Conservation (phyloP, 129 eudicot species). For the Smallanthus sonchifolius region DNA sequence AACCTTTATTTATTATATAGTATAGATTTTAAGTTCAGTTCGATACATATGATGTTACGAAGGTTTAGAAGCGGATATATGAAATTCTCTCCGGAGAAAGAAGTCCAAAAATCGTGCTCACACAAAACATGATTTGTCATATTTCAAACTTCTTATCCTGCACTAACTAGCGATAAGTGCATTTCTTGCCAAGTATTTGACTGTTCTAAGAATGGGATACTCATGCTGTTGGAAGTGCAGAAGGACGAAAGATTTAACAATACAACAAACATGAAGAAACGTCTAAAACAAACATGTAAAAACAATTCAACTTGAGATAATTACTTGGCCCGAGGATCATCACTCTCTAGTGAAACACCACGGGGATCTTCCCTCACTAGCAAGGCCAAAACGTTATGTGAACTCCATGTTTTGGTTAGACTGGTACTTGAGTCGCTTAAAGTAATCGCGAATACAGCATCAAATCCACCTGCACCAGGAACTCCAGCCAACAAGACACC, state of each 20-base stretch:
- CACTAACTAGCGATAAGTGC: not conserved
- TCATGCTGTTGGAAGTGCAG: not conserved
- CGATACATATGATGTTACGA: too few relatives aligned
- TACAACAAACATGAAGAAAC: constrained; percentile 12
- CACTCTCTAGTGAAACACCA: constrained; percentile 63
- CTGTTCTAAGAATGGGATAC: not conserved
- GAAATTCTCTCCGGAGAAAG: too few relatives aligned
- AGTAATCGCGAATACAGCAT: constrained; percentile 77
- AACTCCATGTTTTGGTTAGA: constrained; percentile 54
- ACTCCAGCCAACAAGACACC: constrained; percentile 91
- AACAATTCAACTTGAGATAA: constrained; percentile 29
- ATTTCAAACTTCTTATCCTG: not conserved
- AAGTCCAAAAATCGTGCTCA: not conserved
- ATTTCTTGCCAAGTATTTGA: not conserved
- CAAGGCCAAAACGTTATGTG: constrained; percentile 67
- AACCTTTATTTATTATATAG: too few relatives aligned
- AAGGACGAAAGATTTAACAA: not conserved
- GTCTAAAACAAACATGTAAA: constrained; percentile 28
- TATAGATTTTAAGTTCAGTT: too few relatives aligned
- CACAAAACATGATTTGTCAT: not conserved
- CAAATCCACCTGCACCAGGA: constrained; percentile 97
- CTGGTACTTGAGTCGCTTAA: constrained; percentile 54
- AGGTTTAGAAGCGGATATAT: too few relatives aligned
- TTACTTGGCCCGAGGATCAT: constrained; percentile 60
- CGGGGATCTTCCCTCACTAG: constrained; percentile 84